Base-by-base conservation (phyloP, 805 yeast species). In the Kuraishia piskuri region DNA sequence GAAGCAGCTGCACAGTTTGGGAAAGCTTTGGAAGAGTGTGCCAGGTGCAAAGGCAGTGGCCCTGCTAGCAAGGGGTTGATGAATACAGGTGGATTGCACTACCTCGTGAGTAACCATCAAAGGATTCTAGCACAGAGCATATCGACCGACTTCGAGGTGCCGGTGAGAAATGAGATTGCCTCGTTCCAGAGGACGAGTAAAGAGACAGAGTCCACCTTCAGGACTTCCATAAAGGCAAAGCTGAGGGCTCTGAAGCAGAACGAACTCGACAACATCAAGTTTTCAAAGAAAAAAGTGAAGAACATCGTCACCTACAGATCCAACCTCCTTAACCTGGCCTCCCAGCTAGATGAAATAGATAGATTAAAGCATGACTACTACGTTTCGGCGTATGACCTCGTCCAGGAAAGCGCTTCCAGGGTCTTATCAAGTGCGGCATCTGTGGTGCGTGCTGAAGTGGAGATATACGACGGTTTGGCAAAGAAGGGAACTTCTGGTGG, bases 401-500 rank as follows among this genome's bases (percentile, higher is more conserved):
- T 87, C 7, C 84, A 86, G 59, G 76, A 78, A 37, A 77, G 86
- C n/a, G 82, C 86, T 45, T 70, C 72, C 23, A 69, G 73, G 23
- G 70, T 88, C 3, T 72, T 86, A 49, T 66, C 69, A 20, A 73
- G 76, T 52, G 75, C 88, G 1, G 85, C 89, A 1, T 75, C 86
- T 1, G 72, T 86, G 4, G 83, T 88, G 1, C 71, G 89, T 50
- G 91, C 94, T 2, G 92, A 90, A 63, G 81, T 90, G 19, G 94
- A 88, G 60, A 81, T 89, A 20, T 82, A 80, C 59, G 96, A 88
- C 61, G 84, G 86, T 24, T 81, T 90, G 22, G 95, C 96, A 0
- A 75, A 82, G 54, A 90, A 90, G 63, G 94, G 95, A 3, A 84
- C 90, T 88, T 77, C 86, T 3, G 96, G 95, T 14, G 94, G 92